Base-by-base conservation (phyloP, 1,284 basidiomycete genomes). In the Pascua guehoae region DNA sequence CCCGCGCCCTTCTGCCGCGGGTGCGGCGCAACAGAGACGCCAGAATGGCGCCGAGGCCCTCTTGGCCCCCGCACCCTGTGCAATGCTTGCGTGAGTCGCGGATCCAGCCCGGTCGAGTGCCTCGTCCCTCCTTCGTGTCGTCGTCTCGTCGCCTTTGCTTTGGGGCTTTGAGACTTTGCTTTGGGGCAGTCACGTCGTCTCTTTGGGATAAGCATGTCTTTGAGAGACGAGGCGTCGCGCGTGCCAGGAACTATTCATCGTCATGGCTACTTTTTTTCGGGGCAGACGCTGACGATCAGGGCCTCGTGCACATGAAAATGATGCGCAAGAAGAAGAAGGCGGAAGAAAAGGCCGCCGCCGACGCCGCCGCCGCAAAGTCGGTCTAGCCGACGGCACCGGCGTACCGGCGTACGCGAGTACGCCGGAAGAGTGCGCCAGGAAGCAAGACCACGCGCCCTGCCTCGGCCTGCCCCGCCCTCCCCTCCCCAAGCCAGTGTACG, bases 41-140 rank as follows among this genome's bases (percentile, higher is more conserved):
- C 76, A 8, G 76, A 78, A 58, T 78, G 76, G 76, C 64, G 76
- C 37, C 67, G 74, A 47, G 76, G 76, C 2, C 76, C 76, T 7
- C 64, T 76, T 53, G 76, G 76, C 9, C 76, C 76, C 2, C 65
- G 76, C 48, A 78, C 76, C 1, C 56, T 78, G 54, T 78, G 76
- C 54, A 76, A 76, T 58, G 76, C 76, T 51, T 78, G 76, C 61
- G 76, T 75, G 48, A 70, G 75, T 72, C 12, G n/a, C 15, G n/a
- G 12, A 1, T 15, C n/a, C n/a, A n/a, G 10, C 12, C 7, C 24
- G 24, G 24, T 7, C 24, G 24, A 4, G 24, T 32, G 24, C 24
- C 24, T 32, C 24, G 24, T 32, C 24, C 7, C 24, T 7, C 24
- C 40, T n/a, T 12, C 9, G 24, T 32, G 24, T 47, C 14, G 11